Percentiles rank a stretch among this genome's conserved stretches.
phyloP scores from a whole-genome alignment of 352 stramenopile genomes.

The Sclerospora graminicola region DNA sequence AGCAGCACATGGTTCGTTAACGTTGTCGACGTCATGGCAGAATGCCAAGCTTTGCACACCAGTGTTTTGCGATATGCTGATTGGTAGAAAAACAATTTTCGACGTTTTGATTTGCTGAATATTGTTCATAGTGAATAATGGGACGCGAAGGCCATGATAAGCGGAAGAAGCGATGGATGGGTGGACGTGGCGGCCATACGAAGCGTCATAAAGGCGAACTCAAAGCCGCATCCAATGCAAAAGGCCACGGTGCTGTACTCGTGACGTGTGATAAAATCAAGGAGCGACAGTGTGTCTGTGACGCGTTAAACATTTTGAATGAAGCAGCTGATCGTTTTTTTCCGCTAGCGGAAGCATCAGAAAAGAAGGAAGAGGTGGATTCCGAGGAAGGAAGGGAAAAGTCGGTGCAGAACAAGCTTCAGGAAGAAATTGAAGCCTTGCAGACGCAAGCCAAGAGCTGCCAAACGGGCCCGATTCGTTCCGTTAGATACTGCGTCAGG shows the following conservation, averaged over 20 bases:
- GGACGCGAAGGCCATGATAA: slow-evolving; percentile 27
- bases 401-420: slow-evolving; percentile 53
- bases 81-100: slow-evolving; percentile 11
- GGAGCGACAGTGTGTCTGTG: slow-evolving; percentile 57
- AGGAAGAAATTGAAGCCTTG: slow-evolving; percentile 56
- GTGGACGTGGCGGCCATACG: slow-evolving; percentile 20
- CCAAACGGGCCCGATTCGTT: slow-evolving; percentile 58
- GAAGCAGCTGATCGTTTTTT: slow-evolving; percentile 60
- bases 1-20: slow-evolving; percentile 55
- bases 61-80: slow-evolving; percentile 10
- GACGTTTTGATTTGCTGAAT: slow-evolving; percentile 19
- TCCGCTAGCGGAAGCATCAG: slow-evolving; percentile 16
- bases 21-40: slow-evolving; percentile 29
- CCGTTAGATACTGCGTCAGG: slow-evolving; percentile 61
- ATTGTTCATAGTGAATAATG: slow-evolving; percentile 9
- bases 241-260: slow-evolving; percentile 46
- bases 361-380: slow-evolving; percentile 10
- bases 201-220: slow-evolving; percentile 58
- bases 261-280: slow-evolving; percentile 74
- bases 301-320: slow-evolving; percentile 69
- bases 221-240: slow-evolving; percentile 37
- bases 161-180: slow-evolving; percentile 49
- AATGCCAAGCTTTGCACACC: slow-evolving; percentile 5
- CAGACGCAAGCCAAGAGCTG: slow-evolving; percentile 44
- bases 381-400: slow-evolving; percentile 12